These are phyloP conservation scores for Amniculicola lignicola DNA, from an alignment of 495 filamentous ascomycete genomes.

Conservation along the genomic window DNA sequence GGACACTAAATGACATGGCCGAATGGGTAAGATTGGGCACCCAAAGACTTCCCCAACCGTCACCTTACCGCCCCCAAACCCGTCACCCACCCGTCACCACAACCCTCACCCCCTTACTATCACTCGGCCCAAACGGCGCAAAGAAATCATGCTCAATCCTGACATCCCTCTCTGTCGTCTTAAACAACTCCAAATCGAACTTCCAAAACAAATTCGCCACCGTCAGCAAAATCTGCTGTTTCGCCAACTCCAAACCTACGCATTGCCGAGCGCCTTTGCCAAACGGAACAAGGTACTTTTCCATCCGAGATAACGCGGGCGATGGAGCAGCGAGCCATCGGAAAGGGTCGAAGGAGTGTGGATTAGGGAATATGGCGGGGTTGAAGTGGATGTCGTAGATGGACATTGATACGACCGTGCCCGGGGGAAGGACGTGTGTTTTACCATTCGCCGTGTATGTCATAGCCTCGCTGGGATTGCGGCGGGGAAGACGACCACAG, in stretches of 20 bases:
- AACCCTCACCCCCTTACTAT: neutral
- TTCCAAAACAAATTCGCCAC: slow-evolving; percentile 10
- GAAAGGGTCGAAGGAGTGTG: slow-evolving; percentile 28
- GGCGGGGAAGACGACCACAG: slow-evolving; percentile 43
- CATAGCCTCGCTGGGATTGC: neutral
- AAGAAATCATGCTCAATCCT: slow-evolving; percentile 13
- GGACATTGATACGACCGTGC: slow-evolving; percentile 31
- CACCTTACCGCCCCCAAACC: neutral
- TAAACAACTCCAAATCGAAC: neutral
- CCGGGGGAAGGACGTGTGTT: slow-evolving; percentile 11
- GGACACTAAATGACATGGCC: too few relatives aligned
- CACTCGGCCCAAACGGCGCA: neutral
- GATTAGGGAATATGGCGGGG: slow-evolving; percentile 24
- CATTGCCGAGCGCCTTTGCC: slow-evolving; percentile 7
- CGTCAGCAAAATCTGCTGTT: neutral
- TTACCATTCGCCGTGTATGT: neutral
- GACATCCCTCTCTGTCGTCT: neutral
- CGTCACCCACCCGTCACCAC: neutral
- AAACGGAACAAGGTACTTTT: slow-evolving; percentile 11
- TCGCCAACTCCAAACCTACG: slow-evolving; percentile 10
- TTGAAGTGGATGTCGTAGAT: slow-evolving; percentile 31
- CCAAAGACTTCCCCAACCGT: too few relatives aligned
- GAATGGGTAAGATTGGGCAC: too few relatives aligned
- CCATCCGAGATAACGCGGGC: neutral
- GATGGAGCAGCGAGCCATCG: slow-evolving; percentile 26